Evolutionary conservation across 441 rosid genomes (phyloP), one percentile per base, ranked within the genome.

Genomic region (Adansonia rubrostipa): DNA sequence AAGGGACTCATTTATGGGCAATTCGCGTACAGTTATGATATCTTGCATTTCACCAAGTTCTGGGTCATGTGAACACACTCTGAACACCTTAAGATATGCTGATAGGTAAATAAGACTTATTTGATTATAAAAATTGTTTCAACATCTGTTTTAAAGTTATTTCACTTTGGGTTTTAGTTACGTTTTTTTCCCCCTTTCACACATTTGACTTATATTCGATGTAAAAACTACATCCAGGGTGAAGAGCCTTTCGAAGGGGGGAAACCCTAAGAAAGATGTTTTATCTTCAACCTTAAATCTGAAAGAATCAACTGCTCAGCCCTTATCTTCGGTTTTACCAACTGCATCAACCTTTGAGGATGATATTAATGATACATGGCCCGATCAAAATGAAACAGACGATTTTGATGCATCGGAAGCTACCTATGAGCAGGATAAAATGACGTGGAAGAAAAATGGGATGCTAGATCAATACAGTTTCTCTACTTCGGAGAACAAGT

Each of bases 21-120:
- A 96, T 85, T 96, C 99, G 14, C 93, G 98, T 73, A 96, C 99
- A n/a, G 98, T 96, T 61, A 96, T 96, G 99, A 86, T 96, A 76
- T 96, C 99, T 51, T 96, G 99, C 92, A 96, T 94, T 83, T 96
- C 99, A 60, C 99, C 99, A 51, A 88, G 90, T 84, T 91, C 96
- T 36, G 99, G 99, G 75, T 96, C 95, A 17, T 96, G 98, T 82
- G 99, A 96, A 86, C 99, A 96, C 82, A 93, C 99, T 67, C 97
- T 96, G 61, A 94, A 96, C 83, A 96, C 99, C 72, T 84, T 96
- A 77, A 90, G 98, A 96, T 93, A 96, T 73, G 98, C 98, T 77
- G 99, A 96, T 88, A 92, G 99, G 98, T 96, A 75, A 79, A 79
- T 51, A 71, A 71, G 65, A 58, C 80, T 78, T 17, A 73, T 73